Evolutionary conservation across 371 early-diverging fungal genomes (phyloP).

Genomic region (Actinomortierella ambigua): DNA sequence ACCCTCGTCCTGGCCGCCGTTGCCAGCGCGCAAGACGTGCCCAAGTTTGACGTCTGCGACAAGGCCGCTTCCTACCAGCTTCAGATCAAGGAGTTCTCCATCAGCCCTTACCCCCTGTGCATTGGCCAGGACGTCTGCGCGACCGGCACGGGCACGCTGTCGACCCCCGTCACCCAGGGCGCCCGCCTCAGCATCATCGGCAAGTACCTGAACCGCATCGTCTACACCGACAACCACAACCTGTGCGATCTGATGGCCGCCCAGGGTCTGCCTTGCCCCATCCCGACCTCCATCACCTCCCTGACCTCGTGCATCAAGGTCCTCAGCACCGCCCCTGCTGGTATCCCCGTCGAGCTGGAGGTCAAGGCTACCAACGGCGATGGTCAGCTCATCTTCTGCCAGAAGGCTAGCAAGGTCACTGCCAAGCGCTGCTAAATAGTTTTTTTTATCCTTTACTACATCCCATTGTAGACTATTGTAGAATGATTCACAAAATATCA

Average conservation of each 20-base stretch:
- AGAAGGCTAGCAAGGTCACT: conserved; percentile 15
- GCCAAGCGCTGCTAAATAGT: conserved; percentile 11
- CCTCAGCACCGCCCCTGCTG: conserved; percentile 16
- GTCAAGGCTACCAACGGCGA: conserved; percentile 33
- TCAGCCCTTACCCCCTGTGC: conserved; percentile 32
- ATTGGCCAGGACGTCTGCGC: conserved; percentile 22
- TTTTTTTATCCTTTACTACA: too few species aligned
- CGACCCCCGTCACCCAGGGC: conserved; percentile 12
- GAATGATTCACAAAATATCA: too few species aligned
- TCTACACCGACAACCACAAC: conserved; percentile 36
- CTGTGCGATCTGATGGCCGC: conserved; percentile 23
- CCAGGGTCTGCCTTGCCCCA: conserved; percentile 29
- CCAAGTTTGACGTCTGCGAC: conserved; percentile 13
- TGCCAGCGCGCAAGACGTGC: conserved; percentile 6
- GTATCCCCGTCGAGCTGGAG: conserved; percentile 19
- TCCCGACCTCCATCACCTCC: conserved; percentile 21
- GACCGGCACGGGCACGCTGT: conserved; percentile 18
- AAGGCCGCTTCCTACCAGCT: conserved; percentile 13
- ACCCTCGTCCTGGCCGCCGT: background rate
- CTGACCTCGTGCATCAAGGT: conserved; percentile 25
- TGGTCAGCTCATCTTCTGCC: conserved; percentile 19
- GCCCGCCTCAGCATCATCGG: conserved; percentile 18
- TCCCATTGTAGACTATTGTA: too few species aligned
- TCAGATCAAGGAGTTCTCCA: conserved; percentile 8
- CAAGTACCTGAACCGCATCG: conserved; percentile 11